phyloP scores from a whole-genome alignment of 495 filamentous ascomycete genomes.

The Haplographium delicatum region DNA sequence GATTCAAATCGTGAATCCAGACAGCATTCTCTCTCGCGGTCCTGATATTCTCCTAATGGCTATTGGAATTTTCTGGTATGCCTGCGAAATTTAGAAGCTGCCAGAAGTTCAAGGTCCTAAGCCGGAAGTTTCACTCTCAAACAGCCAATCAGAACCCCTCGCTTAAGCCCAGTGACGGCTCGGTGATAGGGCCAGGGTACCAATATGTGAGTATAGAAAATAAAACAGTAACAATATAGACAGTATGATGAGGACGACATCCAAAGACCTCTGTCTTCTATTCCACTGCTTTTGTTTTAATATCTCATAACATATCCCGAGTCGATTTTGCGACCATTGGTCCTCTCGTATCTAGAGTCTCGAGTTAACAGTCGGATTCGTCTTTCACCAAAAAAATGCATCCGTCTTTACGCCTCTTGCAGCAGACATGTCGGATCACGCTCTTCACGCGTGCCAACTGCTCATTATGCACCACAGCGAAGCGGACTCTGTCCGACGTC shows the following conservation, averaged over 20 bases:
- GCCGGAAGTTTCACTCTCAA: too few species aligned
- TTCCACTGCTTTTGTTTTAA: too few species aligned
- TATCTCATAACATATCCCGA: too few species aligned
- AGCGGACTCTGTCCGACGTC: slow-evolving; percentile 61
- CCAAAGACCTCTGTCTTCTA: too few species aligned
- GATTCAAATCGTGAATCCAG: neutral
- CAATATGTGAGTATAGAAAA: too few species aligned
- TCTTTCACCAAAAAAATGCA: slow-evolving; percentile 14
- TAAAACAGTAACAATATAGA: too few species aligned
- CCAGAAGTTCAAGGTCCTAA: slow-evolving; percentile 16
- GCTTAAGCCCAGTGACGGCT: too few species aligned
- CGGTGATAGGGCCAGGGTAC: too few species aligned
- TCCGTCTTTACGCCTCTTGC: slow-evolving; percentile 17
- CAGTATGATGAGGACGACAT: too few species aligned
- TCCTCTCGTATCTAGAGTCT: neutral
- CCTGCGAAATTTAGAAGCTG: slow-evolving; percentile 9
- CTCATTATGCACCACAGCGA: slow-evolving; percentile 73
- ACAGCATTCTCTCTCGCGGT: neutral
- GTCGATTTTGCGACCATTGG: neutral
- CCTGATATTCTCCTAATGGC: neutral
- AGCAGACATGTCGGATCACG: slow-evolving; percentile 63
- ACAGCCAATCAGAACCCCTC: too few species aligned
- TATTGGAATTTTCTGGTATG: too few species aligned
- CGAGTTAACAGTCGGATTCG: neutral
- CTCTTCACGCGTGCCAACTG: slow-evolving; percentile 79